Percentiles rank a stretch among this genome's conserved stretches.
Conservation (phyloP, 2,329 filamentous ascomycete species). For the Neonectria faginata region DNA sequence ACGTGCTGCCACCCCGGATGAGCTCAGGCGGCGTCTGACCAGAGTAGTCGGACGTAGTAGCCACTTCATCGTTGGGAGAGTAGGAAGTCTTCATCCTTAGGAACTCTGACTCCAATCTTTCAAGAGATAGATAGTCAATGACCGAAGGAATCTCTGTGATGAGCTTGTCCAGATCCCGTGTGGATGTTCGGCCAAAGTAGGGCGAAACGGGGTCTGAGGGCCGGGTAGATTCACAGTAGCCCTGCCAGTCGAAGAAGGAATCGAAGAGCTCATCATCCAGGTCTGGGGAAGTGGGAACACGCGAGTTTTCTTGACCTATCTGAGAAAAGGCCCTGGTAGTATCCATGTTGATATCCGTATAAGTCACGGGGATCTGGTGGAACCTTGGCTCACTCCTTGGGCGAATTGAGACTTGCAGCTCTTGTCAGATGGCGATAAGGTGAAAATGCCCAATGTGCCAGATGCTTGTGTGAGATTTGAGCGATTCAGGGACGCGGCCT, state of each 20-base stretch:
- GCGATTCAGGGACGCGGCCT: constrained; percentile 54
- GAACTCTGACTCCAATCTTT: constrained; percentile 47
- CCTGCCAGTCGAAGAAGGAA: constrained; percentile 53
- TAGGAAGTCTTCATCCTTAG: constrained; percentile 51
- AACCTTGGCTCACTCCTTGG: constrained; percentile 53
- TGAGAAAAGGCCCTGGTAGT: constrained; percentile 50
- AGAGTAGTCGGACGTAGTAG: constrained; percentile 52
- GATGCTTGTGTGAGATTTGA: constrained; percentile 55
- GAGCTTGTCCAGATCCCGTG: constrained; percentile 49
- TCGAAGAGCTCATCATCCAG: constrained; percentile 52
- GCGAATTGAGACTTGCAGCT: constrained; percentile 53
- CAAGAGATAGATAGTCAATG: constrained; percentile 50
- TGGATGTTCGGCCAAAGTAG: constrained; percentile 46
- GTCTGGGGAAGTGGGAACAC: constrained; percentile 51
- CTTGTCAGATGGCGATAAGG: constrained; percentile 54
- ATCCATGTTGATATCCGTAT: constrained; percentile 56
- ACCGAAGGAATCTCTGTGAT: constrained; percentile 52
- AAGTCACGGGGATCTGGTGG: constrained; percentile 57
- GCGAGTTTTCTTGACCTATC: constrained; percentile 52
- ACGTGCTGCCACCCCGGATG: constrained; percentile 53
- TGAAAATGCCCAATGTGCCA: constrained; percentile 56
- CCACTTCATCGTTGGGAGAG: constrained; percentile 49
- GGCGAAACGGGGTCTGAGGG: constrained; percentile 47
- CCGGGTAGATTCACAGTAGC: constrained; percentile 50
- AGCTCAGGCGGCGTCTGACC: constrained; percentile 54